Percentiles rank a stretch among this genome's conserved stretches.
Conservation (phyloP, 257 asterid genomes). For the Knoxia roxburghii region DNA sequence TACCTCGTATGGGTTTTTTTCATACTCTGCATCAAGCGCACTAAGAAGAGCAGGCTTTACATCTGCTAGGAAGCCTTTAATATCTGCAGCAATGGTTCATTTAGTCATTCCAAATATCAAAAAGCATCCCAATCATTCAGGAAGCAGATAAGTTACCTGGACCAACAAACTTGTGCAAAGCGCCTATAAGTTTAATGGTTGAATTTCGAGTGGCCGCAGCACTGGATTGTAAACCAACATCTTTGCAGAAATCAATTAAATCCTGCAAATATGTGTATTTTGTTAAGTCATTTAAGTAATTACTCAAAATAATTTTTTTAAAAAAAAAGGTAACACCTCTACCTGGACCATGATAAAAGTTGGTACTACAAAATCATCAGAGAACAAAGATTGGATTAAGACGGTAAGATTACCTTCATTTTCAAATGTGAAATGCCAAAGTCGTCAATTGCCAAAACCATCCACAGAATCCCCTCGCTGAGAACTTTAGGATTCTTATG, state of each 20-base stretch:
- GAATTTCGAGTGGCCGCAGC: conserved; percentile 97
- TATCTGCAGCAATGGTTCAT: conserved; percentile 45
- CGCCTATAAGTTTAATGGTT: conserved; percentile 83
- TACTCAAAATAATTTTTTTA: no score
- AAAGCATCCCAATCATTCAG: conserved; percentile 6
- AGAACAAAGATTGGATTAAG: not conserved
- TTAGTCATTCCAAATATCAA: conserved; percentile 24
- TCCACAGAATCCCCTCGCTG: conserved; percentile 94
- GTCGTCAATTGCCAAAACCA: conserved; percentile 90
- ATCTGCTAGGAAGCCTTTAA: conserved; percentile 88
- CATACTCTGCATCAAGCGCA: conserved; percentile 95
- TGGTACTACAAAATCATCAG: not conserved
- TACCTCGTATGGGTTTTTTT: conserved; percentile 95
- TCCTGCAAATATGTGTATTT: conserved; percentile 44
- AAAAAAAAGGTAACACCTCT: not conserved
- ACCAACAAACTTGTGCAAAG: conserved; percentile 92
- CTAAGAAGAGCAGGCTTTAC: conserved; percentile 97
- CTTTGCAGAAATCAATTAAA: conserved; percentile 95
- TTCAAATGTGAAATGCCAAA: conserved; percentile 76
- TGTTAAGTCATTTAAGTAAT: not conserved
- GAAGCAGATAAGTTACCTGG: conserved; percentile 63
- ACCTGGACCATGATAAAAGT: not conserved
- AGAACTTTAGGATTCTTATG: conserved; percentile 99
- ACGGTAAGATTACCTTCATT: conserved; percentile 54
- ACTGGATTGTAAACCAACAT: conserved; percentile 90